A percentile compares a stretch with the other conserved stretches of the same genome.
These are phyloP conservation scores for Neckera pumila DNA, from an alignment of 225 moss, liverwort and hornwort genomes.

Conservation along the genomic window DNA sequence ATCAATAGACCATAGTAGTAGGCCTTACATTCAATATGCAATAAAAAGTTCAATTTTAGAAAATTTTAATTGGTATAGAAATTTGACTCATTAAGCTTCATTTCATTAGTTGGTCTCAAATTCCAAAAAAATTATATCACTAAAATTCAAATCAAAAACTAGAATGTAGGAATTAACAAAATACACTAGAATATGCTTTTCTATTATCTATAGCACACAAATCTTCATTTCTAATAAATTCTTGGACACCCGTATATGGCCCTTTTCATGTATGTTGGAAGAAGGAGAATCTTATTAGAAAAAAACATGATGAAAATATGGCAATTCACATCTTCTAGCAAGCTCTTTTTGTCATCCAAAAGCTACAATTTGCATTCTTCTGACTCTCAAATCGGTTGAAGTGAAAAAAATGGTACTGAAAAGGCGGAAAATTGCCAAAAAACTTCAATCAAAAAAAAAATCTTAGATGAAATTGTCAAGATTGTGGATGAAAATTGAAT, in stretches of 20 bases:
- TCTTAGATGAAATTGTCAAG: no score
- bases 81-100: neutral
- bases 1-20: neutral
- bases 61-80: neutral
- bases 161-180: neutral
- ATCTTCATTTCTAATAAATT: neutral
- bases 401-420: no score
- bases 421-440: no score
- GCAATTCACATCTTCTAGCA: rapidly evolving
- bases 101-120: neutral
- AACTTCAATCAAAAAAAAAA: no score
- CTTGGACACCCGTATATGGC: neutral
- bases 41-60: neutral
- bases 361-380: neutral
- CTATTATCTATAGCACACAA: rapidly evolving
- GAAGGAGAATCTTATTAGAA: neutral
- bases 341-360: neutral
- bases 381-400: rapidly evolving
- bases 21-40: rapidly evolving
- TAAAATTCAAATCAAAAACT: neutral
- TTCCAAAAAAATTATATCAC: neutral
- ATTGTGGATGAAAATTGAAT: no score
- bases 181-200: neutral
- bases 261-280: neutral
- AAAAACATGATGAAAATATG: neutral